Conservation (phyloP, 129 eudicot species). For the Flaveria trinervia region DNA sequence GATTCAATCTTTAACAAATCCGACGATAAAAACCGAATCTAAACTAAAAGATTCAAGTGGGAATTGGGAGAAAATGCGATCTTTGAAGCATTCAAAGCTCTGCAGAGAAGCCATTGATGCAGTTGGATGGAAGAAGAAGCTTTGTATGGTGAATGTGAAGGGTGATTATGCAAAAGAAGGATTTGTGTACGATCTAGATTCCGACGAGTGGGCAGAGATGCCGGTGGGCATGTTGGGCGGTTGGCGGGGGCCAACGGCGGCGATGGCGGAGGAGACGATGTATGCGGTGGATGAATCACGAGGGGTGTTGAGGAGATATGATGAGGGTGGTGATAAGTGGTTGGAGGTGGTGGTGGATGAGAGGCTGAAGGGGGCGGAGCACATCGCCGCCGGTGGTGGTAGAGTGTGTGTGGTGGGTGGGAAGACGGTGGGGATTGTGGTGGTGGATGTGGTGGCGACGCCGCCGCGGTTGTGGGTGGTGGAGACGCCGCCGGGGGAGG, state of each 20-base stretch:
- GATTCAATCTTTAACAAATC: background rate
- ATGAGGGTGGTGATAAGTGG: conserved; percentile 53
- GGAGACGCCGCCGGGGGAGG: conserved; percentile 53
- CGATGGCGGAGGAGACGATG: conserved; percentile 60
- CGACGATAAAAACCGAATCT: background rate
- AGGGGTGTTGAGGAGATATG: conserved; percentile 60
- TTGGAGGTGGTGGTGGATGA: conserved; percentile 41
- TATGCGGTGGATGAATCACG: conserved; percentile 61
- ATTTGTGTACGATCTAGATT: conserved; percentile 44
- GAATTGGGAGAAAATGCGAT: conserved; percentile 47
- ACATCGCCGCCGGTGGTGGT: conserved; percentile 62
- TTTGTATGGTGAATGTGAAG: conserved; percentile 79
- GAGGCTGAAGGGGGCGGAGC: conserved; percentile 62
- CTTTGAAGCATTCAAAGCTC: conserved; percentile 49
- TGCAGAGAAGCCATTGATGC: conserved; percentile 79
- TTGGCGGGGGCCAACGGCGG: conserved; percentile 90
- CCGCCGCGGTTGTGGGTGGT: conserved; percentile 53
- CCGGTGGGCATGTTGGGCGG: conserved; percentile 72
- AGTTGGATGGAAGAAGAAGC: conserved; percentile 57
- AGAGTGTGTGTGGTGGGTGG: conserved; percentile 65
- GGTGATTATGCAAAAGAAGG: conserved; percentile 78
- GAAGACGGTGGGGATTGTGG: conserved; percentile 47
- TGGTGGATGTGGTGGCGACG: conserved; percentile 68
- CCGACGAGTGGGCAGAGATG: conserved; percentile 68
- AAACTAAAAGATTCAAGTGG: background rate